A percentile compares a stretch with the other conserved stretches of the same genome.
Conservation (phyloP, 352 stramenopile species). For the Pseudoperonospora humuli region DNA sequence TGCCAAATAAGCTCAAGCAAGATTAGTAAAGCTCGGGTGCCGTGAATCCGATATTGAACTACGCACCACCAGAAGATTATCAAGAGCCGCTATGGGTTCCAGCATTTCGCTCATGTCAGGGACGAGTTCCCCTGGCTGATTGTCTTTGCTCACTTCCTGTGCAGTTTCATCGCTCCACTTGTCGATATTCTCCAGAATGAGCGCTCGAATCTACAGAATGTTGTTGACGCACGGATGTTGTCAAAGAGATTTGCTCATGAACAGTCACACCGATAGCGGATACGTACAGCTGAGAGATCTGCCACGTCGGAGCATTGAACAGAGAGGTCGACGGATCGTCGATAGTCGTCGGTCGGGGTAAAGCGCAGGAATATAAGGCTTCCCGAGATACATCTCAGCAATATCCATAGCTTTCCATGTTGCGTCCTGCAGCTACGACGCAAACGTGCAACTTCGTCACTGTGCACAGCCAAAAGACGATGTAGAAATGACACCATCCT, state of each 20-base stretch:
- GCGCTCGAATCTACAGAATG: constrained; percentile 43
- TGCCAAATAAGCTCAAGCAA: constrained; percentile 7
- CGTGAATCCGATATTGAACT: background rate
- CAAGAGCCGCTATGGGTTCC: constrained; percentile 20
- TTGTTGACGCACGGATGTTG: background rate
- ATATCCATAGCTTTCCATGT: constrained; percentile 44
- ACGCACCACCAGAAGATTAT: constrained; percentile 23
- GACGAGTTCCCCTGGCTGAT: constrained; percentile 5
- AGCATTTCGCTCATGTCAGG: constrained; percentile 18
- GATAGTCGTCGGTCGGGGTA: constrained; percentile 14
- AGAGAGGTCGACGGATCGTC: constrained; percentile 32
- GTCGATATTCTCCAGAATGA: constrained; percentile 25
- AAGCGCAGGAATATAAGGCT: constrained; percentile 46
- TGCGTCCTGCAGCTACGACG: constrained; percentile 29
- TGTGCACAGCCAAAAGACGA: constrained; percentile 20
- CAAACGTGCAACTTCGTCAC: constrained; percentile 17
- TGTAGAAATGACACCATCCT: constrained; percentile 28
- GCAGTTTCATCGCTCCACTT: constrained; percentile 7
- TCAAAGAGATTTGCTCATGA: background rate
- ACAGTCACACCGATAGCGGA: background rate
- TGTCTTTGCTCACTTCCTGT: constrained; percentile 1
- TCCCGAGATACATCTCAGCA: constrained; percentile 30
- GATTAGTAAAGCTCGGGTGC: background rate
- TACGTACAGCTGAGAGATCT: constrained; percentile 52
- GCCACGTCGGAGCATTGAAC: constrained; percentile 45